Evolutionary conservation across 129 eudicot genomes (phyloP), one percentile per base, ranked within the genome.

Genomic region (Flaveria trinervia): DNA sequence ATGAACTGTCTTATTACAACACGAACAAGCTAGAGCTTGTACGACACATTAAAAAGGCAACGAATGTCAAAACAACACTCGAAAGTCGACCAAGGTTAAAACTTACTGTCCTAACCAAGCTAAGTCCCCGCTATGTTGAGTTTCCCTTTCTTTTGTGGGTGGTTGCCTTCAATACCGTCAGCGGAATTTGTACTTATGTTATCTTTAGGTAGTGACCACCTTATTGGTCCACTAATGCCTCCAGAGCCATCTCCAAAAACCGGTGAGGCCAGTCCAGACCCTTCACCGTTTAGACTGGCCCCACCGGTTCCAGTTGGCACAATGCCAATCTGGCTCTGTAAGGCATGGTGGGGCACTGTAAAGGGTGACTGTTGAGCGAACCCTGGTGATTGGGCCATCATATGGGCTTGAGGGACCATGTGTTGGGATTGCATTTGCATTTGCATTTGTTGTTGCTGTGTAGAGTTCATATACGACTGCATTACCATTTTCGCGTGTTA

Each of bases 281-380:
- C 83, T 62, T 77, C 75, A 46, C 83, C 83, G 51, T 83, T 84
- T 45, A 71, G 22, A 41, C 78, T 62, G 56, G 68, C 46, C 70
- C 78, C 81, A 67, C 80, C 65, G 72, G 80, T 68, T 41, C 81
- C 81, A 7, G 70, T 68, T 46, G 79, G 74, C 74, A 80, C 62
- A 28, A 81, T 65, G 55, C 82, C 89, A 72, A 79, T 73, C 74
- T 79, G 89, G 71, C 84, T 76, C 70, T 85, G 89, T 65, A 82
- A 67, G 30, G 61, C 79, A 46, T 79, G 82, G 33, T 81, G 84
- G 61, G 79, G 84, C n/a, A 76, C 23, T 10, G 74, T 55, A 46
- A 70, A 85, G 7, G 80, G 70, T 15, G 68, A 77, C 66, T 75
- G 89, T 76, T 82, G 89, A 60, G 50, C 59, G 22, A 71, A 76